phyloP scores from a whole-genome alignment of 768 basidiomycete species.

The Nevesoporus exiguus region DNA sequence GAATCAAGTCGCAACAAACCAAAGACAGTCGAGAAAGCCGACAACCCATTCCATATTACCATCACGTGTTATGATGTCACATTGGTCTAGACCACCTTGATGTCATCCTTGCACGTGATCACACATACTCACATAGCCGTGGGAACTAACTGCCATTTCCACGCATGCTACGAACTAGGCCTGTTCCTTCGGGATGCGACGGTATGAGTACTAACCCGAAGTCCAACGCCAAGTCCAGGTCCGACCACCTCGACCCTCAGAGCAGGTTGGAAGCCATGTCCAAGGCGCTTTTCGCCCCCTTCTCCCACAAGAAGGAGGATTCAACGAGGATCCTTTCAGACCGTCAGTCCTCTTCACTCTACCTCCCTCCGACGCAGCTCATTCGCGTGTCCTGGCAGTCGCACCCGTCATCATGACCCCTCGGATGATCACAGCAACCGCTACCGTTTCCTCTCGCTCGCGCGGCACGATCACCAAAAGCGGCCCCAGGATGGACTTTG shows the following conservation, averaged over 20 bases:
- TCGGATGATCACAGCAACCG: constrained; percentile 67
- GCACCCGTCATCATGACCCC: constrained; percentile 91
- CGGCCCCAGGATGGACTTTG: constrained; percentile 58
- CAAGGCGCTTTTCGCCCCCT: constrained; percentile 69
- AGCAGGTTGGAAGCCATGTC: constrained; percentile 62
- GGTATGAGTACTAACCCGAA: background rate
- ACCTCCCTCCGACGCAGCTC: background rate
- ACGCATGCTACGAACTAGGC: too few species aligned
- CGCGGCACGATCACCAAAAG: constrained; percentile 31
- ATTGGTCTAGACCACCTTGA: constrained; percentile 23
- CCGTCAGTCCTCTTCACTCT: constrained; percentile 44
- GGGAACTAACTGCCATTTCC: background rate
- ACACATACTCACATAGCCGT: background rate
- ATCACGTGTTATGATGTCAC: constrained; percentile 36
- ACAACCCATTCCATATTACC: background rate
- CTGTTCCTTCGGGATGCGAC: background rate
- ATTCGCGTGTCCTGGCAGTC: constrained; percentile 41
- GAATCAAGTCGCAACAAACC: background rate
- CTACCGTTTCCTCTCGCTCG: constrained; percentile 59
- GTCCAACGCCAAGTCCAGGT: background rate
- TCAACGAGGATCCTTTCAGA: constrained; percentile 73
- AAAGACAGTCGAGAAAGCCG: background rate
- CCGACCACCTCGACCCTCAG: constrained; percentile 18
- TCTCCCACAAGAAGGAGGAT: constrained; percentile 54
- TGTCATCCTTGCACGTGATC: constrained; percentile 23